phyloP scores from a whole-genome alignment of 495 filamentous ascomycete species.

The Hypoxylon intermedium region DNA sequence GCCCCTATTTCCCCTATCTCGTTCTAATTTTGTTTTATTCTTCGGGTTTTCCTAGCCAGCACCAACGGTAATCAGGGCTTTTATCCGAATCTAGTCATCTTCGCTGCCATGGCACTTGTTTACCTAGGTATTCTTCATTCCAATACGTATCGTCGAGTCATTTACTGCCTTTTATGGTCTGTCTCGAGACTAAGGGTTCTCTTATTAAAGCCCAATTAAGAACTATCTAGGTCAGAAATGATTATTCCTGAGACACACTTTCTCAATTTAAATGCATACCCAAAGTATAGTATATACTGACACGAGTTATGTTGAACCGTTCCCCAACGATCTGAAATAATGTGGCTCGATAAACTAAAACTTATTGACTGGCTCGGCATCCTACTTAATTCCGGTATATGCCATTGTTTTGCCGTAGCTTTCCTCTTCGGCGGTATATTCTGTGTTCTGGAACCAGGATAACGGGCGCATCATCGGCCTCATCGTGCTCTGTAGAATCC shows the following conservation, averaged over 20 bases:
- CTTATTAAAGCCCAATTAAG: too few relatives aligned
- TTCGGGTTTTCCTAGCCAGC: too few relatives aligned
- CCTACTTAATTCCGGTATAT: constrained; percentile 46
- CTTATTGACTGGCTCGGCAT: constrained; percentile 52
- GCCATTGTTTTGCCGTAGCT: constrained; percentile 47
- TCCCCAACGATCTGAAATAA: constrained; percentile 49
- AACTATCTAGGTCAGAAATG: too few relatives aligned
- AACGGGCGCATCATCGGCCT: constrained; percentile 54
- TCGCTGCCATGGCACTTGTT: constrained; percentile 59
- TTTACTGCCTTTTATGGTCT: too few relatives aligned
- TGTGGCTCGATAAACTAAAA: constrained; percentile 41
- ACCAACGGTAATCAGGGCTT: constrained; percentile 48
- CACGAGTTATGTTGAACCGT: too few relatives aligned
- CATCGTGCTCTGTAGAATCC: constrained; percentile 53
- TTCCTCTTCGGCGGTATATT: constrained; percentile 55
- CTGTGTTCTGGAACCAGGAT: constrained; percentile 45
- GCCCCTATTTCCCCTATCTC: neutral
- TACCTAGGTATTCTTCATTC: too few relatives aligned
- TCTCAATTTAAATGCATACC: too few relatives aligned
- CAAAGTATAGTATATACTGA: too few relatives aligned
- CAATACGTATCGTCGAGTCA: too few relatives aligned
- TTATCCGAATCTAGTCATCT: constrained; percentile 69
- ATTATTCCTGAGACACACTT: too few relatives aligned
- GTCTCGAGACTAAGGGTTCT: too few relatives aligned
- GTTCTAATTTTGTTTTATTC: too few relatives aligned